Base-by-base conservation (phyloP, 192 early-diverging fungal genomes). In the Podila verticillata region DNA sequence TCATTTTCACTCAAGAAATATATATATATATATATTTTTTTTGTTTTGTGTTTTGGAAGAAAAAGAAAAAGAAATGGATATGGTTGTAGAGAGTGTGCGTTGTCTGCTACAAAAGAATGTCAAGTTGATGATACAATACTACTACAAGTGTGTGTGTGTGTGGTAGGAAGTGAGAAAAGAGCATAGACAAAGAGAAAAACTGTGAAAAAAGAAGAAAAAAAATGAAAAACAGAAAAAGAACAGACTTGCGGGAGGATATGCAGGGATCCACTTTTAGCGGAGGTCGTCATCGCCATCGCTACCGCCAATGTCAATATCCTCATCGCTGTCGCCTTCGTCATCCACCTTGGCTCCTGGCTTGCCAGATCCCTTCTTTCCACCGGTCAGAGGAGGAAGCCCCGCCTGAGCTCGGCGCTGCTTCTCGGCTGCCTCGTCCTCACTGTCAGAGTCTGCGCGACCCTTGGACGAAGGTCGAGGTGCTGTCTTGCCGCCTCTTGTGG, bases 221-320 rank as follows among this genome's bases (percentile, higher is more conserved):
- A 15, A 47, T 7, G 15, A 47, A 47, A 47, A 47, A 15, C 7
- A 15, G 44, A 15, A 47, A 54, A 54, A 54, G 24, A n/a, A 24
- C 20, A 68, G 54, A 47, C 39, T 48, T 19, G 36, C 35, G 54
- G 35, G 36, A 63, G 67, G 19, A 32, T 56, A 48, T 12, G n/a
- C 56, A 57, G n/a, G 63, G 48, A 20, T 15, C n/a, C 26, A 5
- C 22, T 15, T 51, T 82, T 81, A 88, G 31, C 87, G 84, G 69
- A 88, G 74, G 59, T 88, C 87, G 63, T 88, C 87, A 35, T 88
- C 87, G 31, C 82, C 73, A 74, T 88, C 87, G 61, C 83, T 84
- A 31, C 87, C 87, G 70, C 87, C 87, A 67, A 88, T 86, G 47
- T 86, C 84, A 73, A 88, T 84, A 48, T 88, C 87, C 63, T 87